Base-by-base conservation (phyloP, 305 asterid genomes). In the Plantago lanceolata region DNA sequence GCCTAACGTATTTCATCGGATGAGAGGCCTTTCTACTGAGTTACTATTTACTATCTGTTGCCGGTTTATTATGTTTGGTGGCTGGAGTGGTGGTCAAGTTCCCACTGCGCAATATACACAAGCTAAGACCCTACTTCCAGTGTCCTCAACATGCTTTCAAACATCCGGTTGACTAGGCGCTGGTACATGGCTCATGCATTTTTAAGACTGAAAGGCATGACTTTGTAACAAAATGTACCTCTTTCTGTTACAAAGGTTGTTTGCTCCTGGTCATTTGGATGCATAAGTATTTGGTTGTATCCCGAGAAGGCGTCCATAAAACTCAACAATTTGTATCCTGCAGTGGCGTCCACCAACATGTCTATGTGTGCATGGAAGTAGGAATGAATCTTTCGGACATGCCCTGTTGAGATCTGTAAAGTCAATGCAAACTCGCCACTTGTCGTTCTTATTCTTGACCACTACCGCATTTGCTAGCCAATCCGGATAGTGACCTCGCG, bases 281-380 rank as follows among this genome's bases (percentile, higher is more conserved):
- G 16, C 40, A 43, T 9, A 0, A 11, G 16, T 5, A 60, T 60
- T 1, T 60, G 53, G 7, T 45, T 35, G 18, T 19, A 60, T 0
- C 51, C 37, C 8, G 44, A 20, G 13, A 16, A 37, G 0, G 64
- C 50, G 13, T 59, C 64, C 35, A 59, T 0, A 33, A 59, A 17
- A 16, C 45, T 43, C 1, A 59, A 18, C 0, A 35, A 2, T 15
- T 61, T 43, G 3, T 47, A 11, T 0, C 55, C 44, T 8, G 52
- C 14, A 0, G 64, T 40, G 11, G 64, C 24, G 11, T 59, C 64
- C 19, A 59, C 64, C 16, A 59, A 12, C 26, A 45, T 45, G n/a
- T 45, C 49, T 45, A 12, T 45, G 49, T 45, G 49, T n/a, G n/a
- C n/a, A n/a, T n/a, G 5, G 5, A 13, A 45, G 17, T 13, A n/a